Percentiles rank a stretch among this genome's conserved stretches.
Evolutionary conservation across 2,329 filamentous ascomycete species (phyloP).

Genomic region (Thielaviopsis cerberus): DNA sequence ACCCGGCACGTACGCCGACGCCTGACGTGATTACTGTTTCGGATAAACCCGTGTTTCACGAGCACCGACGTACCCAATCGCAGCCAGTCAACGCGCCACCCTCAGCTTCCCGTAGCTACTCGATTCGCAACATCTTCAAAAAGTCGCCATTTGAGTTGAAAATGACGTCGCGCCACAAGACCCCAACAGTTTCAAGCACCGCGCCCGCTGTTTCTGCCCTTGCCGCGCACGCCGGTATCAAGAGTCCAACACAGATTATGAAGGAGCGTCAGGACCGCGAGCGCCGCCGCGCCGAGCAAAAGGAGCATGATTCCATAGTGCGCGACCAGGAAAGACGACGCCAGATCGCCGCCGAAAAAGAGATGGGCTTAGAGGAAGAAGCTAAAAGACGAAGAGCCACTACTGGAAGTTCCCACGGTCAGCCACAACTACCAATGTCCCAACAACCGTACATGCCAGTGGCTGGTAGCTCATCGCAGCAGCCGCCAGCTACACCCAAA

Average conservation of each 20-base stretch:
- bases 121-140: not conserved
- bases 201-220: constrained; percentile 5
- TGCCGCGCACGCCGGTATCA: constrained; percentile 40
- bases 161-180: constrained; percentile 9
- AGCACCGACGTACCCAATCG: constrained; percentile 8
- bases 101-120: constrained; percentile 4
- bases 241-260: constrained; percentile 83
- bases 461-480: constrained; percentile 8
- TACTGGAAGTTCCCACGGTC: constrained; percentile 18
- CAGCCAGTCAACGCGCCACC: constrained; percentile 3
- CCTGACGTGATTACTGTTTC: constrained; percentile 33
- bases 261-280: constrained; percentile 55
- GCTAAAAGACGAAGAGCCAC: constrained; percentile 34
- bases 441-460: constrained; percentile 13
- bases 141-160: not conserved
- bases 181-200: constrained; percentile 5
- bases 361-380: constrained; percentile 35
- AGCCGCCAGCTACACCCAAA: constrained; percentile 12
- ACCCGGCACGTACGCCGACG: constrained; percentile 26
- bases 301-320: constrained; percentile 44
- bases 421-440: constrained; percentile 10
- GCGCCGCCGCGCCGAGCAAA: constrained; percentile 49
- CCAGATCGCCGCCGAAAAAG: constrained; percentile 36
- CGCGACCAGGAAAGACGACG: constrained; percentile 26
- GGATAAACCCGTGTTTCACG: not conserved